Conservation (phyloP, 176 grass and related monocot species). For the Tillandsia fasciculata region DNA sequence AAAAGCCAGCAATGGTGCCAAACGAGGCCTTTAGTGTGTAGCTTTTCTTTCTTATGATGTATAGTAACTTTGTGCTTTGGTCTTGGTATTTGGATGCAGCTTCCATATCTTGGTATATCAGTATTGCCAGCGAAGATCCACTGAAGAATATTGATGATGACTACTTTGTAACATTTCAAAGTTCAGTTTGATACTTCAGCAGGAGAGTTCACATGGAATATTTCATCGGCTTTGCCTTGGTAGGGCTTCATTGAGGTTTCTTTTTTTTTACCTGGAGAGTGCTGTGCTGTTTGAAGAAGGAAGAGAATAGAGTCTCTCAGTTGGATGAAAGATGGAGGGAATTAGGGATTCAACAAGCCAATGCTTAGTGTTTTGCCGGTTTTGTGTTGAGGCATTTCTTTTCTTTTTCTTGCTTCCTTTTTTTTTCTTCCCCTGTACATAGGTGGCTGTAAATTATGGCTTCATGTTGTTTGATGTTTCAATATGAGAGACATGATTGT, state of each 20-base stretch:
- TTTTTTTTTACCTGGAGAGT: no score
- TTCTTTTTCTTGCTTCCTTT: not conserved
- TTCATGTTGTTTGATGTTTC: no score
- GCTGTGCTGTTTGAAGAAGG: no score
- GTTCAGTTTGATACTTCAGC: slow-evolving; percentile 27
- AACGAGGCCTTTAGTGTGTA: not conserved
- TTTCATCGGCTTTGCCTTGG: no score
- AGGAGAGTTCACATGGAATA: no score
- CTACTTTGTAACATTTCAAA: slow-evolving; percentile 60
- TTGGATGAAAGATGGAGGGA: no score
- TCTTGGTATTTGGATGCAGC: slow-evolving; percentile 63
- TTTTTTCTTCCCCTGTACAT: slow-evolving; percentile 29
- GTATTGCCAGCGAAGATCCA: slow-evolving; percentile 53
- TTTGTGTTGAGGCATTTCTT: slow-evolving; percentile 28
- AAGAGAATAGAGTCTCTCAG: no score
- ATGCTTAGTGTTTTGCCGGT: slow-evolving; percentile 25
- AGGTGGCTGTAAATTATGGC: not conserved
- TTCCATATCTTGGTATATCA: slow-evolving; percentile 87
- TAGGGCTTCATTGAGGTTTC: no score
- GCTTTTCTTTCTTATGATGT: not conserved
- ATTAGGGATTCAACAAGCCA: slow-evolving; percentile 3
- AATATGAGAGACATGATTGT: no score
- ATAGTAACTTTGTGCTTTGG: slow-evolving; percentile 20
- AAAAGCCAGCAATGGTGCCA: no score
- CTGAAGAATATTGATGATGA: slow-evolving; percentile 84